Evolutionary conservation across 2,329 filamentous ascomycete genomes (phyloP), one percentile per base, ranked within the genome.

Genomic region (Botryotinia calthae): DNA sequence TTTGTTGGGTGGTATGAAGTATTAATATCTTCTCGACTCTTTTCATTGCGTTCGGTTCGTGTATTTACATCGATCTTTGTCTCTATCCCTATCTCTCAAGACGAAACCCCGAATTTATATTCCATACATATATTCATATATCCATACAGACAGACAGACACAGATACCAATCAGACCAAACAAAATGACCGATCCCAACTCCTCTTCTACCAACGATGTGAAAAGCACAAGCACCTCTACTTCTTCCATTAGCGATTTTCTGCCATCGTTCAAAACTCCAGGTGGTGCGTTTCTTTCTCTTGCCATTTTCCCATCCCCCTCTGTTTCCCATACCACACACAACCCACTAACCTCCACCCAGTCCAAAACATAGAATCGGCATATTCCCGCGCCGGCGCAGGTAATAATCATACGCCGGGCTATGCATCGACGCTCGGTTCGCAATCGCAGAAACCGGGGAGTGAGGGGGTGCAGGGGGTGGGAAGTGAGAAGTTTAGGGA

Each of bases 311-410:
- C 28, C 28, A 2, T 6, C 12, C 0, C 28, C 28, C 1, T 16
- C 1, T 34, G 5, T 4, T 4, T 34, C 5, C 34, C 4, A 34
- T 34, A 6, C 34, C 34, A 58, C 40, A 22, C 12, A 25, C 20
- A 25, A 61, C 5, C 10, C 9, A 58, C 37, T 20, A 8, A 25
- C 58, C 51, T 12, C 34, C 40, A 22, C 16, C 72, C 42, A 78
- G 74, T 77, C 10, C 63, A 71, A 64, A 77, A 77, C 8, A 77
- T 79, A 28, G 78, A 79, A 63, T 67, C 68, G 8, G 75, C 76
- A 25, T 79, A 78, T 31, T 74, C 69, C 44, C 70, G 76, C 63
- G 78, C 76, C 0, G 77, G 77, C 37, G 78, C 74, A 14, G 72
- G 72, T 16, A 73, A 74, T 37, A 42, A 77, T 34, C 75, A 77